A percentile compares a stretch with the other conserved stretches of the same genome.
These are phyloP conservation scores for Trichaptum fuscoviolaceum DNA, from an alignment of 768 basidiomycete species.

Conservation along the genomic window DNA sequence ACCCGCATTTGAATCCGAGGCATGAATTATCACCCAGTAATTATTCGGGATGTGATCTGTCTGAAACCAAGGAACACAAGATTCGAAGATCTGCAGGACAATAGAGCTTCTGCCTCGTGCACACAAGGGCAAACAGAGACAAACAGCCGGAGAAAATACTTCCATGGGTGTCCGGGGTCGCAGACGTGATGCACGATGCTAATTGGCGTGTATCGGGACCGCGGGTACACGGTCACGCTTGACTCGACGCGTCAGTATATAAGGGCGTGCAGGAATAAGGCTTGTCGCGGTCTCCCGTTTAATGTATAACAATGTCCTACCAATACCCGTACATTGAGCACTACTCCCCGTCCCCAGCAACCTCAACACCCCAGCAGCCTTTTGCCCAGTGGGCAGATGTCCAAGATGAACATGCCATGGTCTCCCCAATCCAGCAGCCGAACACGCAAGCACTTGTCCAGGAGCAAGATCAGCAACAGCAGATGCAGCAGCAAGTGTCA, in stretches of 20 bases:
- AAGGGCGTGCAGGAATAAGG: neutral
- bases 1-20: neutral
- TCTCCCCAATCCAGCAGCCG: constrained; percentile 1
- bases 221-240: constrained; percentile 2
- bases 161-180: neutral
- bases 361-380: constrained; percentile 2
- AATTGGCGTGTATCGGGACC: constrained; percentile 1
- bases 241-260: constrained; percentile 1
- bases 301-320: constrained; percentile 4
- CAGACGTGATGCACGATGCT: neutral
- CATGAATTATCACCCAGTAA: too few relatives aligned
- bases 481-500: neutral
- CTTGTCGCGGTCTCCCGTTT: neutral
- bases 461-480: constrained; percentile 2
- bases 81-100: neutral
- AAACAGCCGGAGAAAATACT: neutral
- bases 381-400: neutral
- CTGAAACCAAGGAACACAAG: too few relatives aligned
- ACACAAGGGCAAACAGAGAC: neutral
- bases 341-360: constrained; percentile 3
- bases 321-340: constrained; percentile 6
- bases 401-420: neutral
- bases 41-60: too few relatives aligned
- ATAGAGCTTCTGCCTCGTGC: neutral
- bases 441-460: neutral